Evolutionary conservation across 2,329 filamentous ascomycete species (phyloP).

Genomic region (Aspergillus calidoustus): DNA sequence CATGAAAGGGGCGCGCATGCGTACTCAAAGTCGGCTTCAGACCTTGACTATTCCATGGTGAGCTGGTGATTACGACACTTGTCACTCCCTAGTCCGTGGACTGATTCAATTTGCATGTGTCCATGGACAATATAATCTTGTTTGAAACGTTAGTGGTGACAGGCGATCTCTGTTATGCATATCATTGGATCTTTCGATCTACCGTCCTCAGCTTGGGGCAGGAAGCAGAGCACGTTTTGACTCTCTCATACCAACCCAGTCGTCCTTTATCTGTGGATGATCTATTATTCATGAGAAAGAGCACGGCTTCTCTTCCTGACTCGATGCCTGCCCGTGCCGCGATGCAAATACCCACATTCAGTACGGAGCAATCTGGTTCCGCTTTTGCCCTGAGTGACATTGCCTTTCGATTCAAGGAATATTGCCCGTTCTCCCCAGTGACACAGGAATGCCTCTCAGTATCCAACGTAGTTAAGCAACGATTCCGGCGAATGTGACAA

Average conservation of each 20-base stretch:
- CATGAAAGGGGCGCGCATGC: not conserved
- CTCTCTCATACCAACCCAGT: not conserved
- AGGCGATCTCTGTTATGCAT: not conserved
- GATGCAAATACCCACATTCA: not conserved
- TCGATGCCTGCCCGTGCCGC: not conserved
- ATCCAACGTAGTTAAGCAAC: not conserved
- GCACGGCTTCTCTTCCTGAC: not conserved
- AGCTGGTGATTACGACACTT: too few species aligned
- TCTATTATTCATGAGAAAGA: not conserved
- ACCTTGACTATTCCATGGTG: not conserved
- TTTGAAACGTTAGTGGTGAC: not conserved
- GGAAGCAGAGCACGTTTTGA: slow-evolving; percentile 6
- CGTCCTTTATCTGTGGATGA: not conserved
- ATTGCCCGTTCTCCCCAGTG: not conserved
- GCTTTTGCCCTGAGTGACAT: too few species aligned
- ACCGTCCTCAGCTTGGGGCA: slow-evolving; percentile 8
- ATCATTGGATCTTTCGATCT: not conserved
- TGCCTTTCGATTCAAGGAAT: not conserved
- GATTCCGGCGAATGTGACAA: not conserved
- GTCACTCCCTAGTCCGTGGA: not conserved
- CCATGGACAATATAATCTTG: not conserved
- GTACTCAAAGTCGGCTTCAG: not conserved
- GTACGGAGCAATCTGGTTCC: not conserved
- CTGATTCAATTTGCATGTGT: not conserved
- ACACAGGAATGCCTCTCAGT: not conserved